phyloP scores from a whole-genome alignment of 345 rosid genomes.

The Cardiospermum halicacabum region DNA sequence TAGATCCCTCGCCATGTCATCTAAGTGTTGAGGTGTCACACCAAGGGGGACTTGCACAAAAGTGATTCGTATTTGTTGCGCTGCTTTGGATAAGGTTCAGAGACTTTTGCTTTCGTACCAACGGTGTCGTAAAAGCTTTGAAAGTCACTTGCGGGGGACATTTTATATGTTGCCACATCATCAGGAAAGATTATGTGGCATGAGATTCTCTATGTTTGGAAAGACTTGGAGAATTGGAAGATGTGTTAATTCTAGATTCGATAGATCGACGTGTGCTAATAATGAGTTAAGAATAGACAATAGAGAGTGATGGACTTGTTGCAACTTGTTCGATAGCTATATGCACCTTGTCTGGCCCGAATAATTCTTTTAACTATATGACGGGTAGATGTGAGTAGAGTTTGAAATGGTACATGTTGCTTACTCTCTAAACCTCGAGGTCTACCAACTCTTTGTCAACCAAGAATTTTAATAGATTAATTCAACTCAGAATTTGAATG shows the following conservation, averaged over 20 bases:
- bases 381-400: too few species aligned
- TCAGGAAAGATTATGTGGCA: background rate
- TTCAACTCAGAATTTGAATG: too few species aligned
- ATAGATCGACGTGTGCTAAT: background rate
- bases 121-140: background rate
- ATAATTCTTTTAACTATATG: too few species aligned
- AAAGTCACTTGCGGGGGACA: background rate
- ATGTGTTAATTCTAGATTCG: background rate
- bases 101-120: background rate
- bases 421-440: too few species aligned
- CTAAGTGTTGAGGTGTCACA: background rate
- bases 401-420: too few species aligned
- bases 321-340: too few species aligned
- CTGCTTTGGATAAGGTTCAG: slow-evolving; percentile 21
- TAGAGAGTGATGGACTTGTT: background rate
- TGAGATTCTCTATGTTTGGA: background rate
- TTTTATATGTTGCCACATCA: background rate
- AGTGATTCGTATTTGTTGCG: background rate
- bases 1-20: slow-evolving; percentile 27
- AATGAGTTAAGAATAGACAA: too few species aligned
- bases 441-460: too few species aligned
- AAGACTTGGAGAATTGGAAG: too few species aligned
- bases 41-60: too few species aligned
- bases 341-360: too few species aligned
- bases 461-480: too few species aligned